Conservation (phyloP, 1,284 basidiomycete genomes). For the Ceratobasidium sp. region DNA sequence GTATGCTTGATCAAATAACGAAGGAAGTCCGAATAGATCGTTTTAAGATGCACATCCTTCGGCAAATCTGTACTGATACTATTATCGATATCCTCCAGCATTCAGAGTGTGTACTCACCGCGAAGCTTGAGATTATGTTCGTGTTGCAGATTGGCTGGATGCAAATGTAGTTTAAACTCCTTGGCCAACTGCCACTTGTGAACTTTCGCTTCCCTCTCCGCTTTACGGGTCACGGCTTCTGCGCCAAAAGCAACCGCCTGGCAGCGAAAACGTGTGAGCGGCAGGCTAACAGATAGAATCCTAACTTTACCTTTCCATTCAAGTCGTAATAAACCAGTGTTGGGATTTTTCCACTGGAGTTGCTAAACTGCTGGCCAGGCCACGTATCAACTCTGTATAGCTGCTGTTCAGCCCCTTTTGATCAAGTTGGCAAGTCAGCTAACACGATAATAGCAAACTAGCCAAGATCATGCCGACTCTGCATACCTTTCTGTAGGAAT, state of each 20-base stretch:
- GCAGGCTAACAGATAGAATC: neutral
- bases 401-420: too few species aligned
- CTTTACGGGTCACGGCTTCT: conserved; percentile 12
- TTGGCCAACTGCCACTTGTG: conserved; percentile 27
- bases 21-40: too few species aligned
- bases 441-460: neutral
- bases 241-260: conserved; percentile 37
- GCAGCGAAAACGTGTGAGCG: neutral
- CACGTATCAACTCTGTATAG: too few species aligned
- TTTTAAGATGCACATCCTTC: neutral
- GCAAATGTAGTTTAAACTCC: too few species aligned
- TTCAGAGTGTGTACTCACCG: neutral
- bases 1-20: too few species aligned
- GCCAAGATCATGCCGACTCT: neutral
- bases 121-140: conserved; percentile 12
- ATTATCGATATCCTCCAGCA: neutral
- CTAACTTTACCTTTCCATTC: conserved; percentile 8
- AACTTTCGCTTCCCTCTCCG: conserved; percentile 12
- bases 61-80: neutral
- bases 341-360: conserved; percentile 26
- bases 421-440: too few species aligned
- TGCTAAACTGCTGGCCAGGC: conserved; percentile 24
- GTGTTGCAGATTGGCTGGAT: conserved; percentile 2
- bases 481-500: conserved; percentile 8
- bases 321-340: conserved; percentile 34